These are phyloP conservation scores for Tremella mesenterica DNA, from an alignment of 768 basidiomycete genomes.

Conservation along the genomic window DNA sequence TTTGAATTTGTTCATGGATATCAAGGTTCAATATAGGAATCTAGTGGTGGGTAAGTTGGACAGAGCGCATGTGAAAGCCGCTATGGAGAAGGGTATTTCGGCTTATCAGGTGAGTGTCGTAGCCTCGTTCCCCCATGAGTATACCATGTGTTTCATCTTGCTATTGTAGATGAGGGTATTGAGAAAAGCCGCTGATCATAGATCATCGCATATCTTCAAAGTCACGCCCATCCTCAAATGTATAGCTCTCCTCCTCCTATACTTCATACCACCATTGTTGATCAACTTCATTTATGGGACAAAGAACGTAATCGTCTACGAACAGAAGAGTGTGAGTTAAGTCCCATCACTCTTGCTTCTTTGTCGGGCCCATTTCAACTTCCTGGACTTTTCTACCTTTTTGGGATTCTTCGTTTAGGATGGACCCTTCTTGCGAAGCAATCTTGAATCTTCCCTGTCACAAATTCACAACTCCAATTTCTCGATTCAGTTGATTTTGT, in stretches of 20 bases:
- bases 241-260: conserved; percentile 69
- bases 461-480: too few species aligned
- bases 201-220: conserved; percentile 91
- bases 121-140: background rate
- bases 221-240: conserved; percentile 98
- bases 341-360: conserved; percentile 12
- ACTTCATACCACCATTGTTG: conserved; percentile 92
- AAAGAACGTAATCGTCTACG: conserved; percentile 85
- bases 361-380: background rate
- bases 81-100: conserved; percentile 86
- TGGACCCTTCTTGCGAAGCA: too few species aligned
- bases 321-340: conserved; percentile 65
- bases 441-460: too few species aligned
- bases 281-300: conserved; percentile 97
- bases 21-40: conserved; percentile 93
- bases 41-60: conserved; percentile 93
- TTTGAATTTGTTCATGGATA: conserved; percentile 79
- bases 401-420: too few species aligned
- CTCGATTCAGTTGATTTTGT: too few species aligned
- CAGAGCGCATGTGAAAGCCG: conserved; percentile 88
- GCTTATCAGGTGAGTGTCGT: conserved; percentile 69
- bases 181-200: conserved; percentile 40
- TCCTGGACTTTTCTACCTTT: background rate
- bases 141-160: background rate
- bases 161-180: background rate